phyloP scores from a whole-genome alignment of 441 rosid genomes.

The Euphorbia neoarborescens region DNA sequence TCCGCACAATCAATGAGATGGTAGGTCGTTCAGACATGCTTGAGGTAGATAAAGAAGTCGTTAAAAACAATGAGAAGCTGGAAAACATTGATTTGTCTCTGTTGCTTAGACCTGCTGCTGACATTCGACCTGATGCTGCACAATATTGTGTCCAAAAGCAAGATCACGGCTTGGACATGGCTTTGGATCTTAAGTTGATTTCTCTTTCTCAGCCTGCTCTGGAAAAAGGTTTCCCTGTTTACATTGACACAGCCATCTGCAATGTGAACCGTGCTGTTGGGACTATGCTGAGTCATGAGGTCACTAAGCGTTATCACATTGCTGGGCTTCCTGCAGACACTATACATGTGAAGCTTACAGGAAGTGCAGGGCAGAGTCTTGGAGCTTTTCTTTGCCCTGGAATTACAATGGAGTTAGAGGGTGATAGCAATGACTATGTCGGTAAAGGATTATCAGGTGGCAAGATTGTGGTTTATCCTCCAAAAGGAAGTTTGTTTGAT shows the following conservation, averaged over 20 bases:
- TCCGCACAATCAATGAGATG: conserved; percentile 76
- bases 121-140: conserved; percentile 90
- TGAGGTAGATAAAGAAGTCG: conserved; percentile 88
- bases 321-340: conserved; percentile 91
- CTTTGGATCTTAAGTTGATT: conserved; percentile 76
- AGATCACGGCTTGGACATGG: conserved; percentile 97
- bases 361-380: conserved; percentile 98
- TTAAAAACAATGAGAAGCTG: conserved; percentile 68
- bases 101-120: conserved; percentile 88
- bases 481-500: conserved; percentile 78
- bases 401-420: conserved; percentile 84
- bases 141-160: conserved; percentile 92
- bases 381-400: conserved; percentile 99
- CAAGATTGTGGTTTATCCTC: conserved; percentile 91
- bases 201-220: conserved; percentile 66
- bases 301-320: conserved; percentile 74
- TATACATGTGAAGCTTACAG: conserved; percentile 73
- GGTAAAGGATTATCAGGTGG: conserved; percentile 99
- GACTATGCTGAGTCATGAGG: conserved; percentile 99
- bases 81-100: conserved; percentile 85
- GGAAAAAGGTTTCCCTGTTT: conserved; percentile 77
- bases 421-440: conserved; percentile 96
- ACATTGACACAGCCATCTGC: conserved; percentile 68
- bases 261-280: conserved; percentile 99
- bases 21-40: conserved; percentile 99